Conservation (phyloP, 2,329 filamentous ascomycete species). For the Cercospora sesami region DNA sequence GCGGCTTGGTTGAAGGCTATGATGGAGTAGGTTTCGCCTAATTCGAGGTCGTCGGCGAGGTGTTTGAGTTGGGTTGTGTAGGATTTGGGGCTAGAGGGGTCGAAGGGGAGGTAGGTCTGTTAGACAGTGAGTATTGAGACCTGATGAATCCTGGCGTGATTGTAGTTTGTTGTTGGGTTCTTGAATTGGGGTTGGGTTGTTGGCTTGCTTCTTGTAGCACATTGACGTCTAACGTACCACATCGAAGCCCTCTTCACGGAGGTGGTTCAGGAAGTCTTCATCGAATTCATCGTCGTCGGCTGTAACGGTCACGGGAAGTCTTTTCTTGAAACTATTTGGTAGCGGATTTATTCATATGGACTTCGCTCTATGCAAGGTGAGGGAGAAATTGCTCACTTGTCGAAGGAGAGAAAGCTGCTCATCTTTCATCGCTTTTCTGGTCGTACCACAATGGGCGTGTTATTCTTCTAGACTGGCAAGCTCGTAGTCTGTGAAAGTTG, state of each 20-base stretch:
- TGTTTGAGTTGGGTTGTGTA: conserved; percentile 40
- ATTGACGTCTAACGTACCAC: conserved; percentile 18
- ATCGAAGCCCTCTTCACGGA: conserved; percentile 48
- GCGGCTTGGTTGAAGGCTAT: conserved; percentile 47
- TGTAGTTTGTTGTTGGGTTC: too few relatives aligned
- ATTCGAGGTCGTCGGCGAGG: conserved; percentile 43
- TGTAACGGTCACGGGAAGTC: conserved; percentile 41
- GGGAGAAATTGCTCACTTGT: neutral
- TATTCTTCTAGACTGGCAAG: too few relatives aligned
- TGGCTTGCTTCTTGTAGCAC: too few relatives aligned
- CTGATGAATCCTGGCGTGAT: too few relatives aligned
- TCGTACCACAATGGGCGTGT: too few relatives aligned
- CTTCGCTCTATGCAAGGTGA: neutral
- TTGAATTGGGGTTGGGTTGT: too few relatives aligned
- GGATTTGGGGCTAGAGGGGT: conserved; percentile 22
- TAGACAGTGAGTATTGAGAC: neutral
- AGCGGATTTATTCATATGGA: neutral
- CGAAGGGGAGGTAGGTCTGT: conserved; percentile 40
- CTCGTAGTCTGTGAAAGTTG: neutral
- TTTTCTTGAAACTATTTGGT: conserved; percentile 28
- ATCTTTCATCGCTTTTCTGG: neutral
- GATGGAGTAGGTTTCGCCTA: conserved; percentile 36
- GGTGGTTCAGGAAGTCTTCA: conserved; percentile 39
- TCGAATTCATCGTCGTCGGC: conserved; percentile 43
- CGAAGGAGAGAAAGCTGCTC: neutral